These are phyloP conservation scores for Saccharomyces cerevisiae DNA, from an alignment of 805 yeast species.

Conservation along the genomic window DNA sequence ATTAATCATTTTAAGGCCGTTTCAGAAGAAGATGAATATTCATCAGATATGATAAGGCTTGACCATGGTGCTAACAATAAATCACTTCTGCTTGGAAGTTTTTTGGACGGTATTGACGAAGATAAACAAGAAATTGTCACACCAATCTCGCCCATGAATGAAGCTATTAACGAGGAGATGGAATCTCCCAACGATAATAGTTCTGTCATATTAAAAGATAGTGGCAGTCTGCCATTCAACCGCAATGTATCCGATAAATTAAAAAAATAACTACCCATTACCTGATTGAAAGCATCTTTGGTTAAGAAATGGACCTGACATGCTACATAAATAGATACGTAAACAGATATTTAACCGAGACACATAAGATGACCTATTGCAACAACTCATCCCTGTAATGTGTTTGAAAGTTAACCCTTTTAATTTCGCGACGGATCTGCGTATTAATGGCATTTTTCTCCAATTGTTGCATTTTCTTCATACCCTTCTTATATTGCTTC, in stretches of 20 bases:
- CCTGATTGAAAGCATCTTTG: not conserved
- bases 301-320: not conserved
- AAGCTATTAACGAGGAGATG: not conserved
- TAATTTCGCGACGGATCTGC: conserved; percentile 45
- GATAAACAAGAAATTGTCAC: not conserved
- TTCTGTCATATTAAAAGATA: not conserved
- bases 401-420: conserved; percentile 70
- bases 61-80: conserved; percentile 5
- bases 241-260: not conserved
- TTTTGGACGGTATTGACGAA: not conserved
- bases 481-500: conserved; percentile 44
- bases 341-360: not conserved
- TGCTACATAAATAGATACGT: not conserved
- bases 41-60: conserved; percentile 1
- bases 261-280: not conserved
- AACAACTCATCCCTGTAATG: conserved; percentile 75
- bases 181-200: conserved; percentile 7
- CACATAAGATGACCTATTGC: conserved; percentile 11
- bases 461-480: conserved; percentile 36
- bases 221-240: not conserved
- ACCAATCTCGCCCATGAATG: not conserved
- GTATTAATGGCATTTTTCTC: conserved; percentile 40
- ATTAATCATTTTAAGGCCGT: conserved; percentile 25
- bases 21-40: conserved; percentile 12
- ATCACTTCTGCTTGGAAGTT: not conserved